Evolutionary conservation across 495 filamentous ascomycete species (phyloP).

Genomic region (Apodospora peruviana): DNA sequence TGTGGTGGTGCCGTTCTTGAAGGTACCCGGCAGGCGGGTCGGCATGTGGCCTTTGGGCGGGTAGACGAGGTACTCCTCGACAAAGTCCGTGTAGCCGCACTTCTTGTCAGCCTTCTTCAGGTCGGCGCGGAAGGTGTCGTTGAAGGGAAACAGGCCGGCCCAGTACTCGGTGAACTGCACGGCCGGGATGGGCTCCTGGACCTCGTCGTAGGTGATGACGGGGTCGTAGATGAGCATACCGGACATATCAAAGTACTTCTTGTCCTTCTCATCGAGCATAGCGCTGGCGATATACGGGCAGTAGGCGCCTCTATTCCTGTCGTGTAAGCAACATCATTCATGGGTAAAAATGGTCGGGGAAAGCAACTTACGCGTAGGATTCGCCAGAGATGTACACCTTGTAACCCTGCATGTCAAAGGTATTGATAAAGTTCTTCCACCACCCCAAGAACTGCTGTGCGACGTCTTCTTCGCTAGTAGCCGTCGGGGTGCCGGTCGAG

Average conservation of each 20-base stretch:
- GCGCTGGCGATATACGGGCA: conserved; percentile 74
- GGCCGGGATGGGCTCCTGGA: conserved; percentile 49
- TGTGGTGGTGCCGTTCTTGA: conserved; percentile 11
- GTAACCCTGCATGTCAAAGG: conserved; percentile 55
- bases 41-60: conserved; percentile 61
- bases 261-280: conserved; percentile 66
- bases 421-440: conserved; percentile 64
- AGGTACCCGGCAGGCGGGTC: conserved; percentile 16
- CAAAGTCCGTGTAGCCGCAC: conserved; percentile 63
- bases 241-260: conserved; percentile 58
- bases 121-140: conserved; percentile 56
- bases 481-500: conserved; percentile 55
- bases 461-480: conserved; percentile 58
- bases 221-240: conserved; percentile 69
- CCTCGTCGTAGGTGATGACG: conserved; percentile 45
- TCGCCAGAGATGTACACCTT: conserved; percentile 68
- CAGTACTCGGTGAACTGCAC: conserved; percentile 61
- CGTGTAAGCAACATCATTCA: neutral
- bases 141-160: conserved; percentile 55
- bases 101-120: conserved; percentile 49
- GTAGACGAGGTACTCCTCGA: conserved; percentile 57
- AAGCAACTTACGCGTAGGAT: conserved; percentile 49
- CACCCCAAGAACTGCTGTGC: conserved; percentile 65
- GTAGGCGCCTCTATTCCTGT: conserved; percentile 49
- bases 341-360: neutral